Conservation (phyloP, 768 basidiomycete species). For the Fibroporia radiculosa region DNA sequence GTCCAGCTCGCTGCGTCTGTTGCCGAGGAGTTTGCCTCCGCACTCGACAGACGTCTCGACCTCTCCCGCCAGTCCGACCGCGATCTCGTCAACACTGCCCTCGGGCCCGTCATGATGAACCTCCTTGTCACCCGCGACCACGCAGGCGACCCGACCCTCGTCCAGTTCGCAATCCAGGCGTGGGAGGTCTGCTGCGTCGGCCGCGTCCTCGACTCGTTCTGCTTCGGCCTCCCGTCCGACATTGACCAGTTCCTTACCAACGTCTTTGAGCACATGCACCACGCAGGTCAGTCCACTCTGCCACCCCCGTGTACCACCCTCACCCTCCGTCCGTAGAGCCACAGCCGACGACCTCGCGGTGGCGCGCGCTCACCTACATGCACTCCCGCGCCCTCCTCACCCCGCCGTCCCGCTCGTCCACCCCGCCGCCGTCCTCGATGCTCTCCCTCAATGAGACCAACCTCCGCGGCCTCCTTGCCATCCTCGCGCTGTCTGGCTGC, state of each 20-base stretch:
- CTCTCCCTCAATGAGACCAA: conserved; percentile 16
- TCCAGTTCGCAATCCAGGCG: conserved; percentile 30
- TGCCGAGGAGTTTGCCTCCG: conserved; percentile 22
- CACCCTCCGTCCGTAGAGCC: conserved; percentile 19
- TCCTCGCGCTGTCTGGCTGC: conserved; percentile 25
- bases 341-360: conserved; percentile 28
- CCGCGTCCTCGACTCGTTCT: conserved; percentile 25
- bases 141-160: conserved; percentile 25
- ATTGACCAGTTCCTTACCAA: conserved; percentile 21
- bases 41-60: conserved; percentile 17
- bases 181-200: conserved; percentile 28
- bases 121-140: conserved; percentile 23
- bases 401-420: conserved; percentile 9
- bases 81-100: conserved; percentile 20
- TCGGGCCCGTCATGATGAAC: conserved; percentile 22
- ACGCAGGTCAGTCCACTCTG: conserved; percentile 16
- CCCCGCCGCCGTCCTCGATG: conserved; percentile 8
- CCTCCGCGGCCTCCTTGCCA: conserved; percentile 25
- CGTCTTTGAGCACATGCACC: conserved; percentile 26
- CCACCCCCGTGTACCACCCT: neutral
- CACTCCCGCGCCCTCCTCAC: conserved; percentile 20
- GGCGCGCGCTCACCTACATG: conserved; percentile 28
- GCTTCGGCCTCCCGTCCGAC: conserved; percentile 23
- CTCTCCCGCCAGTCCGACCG: conserved; percentile 18
- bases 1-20: conserved; percentile 27